Percentiles rank a stretch among this genome's conserved stretches.
These are phyloP conservation scores for Steccherinum ochraceum DNA, from an alignment of 768 basidiomycete genomes.

Conservation along the genomic window DNA sequence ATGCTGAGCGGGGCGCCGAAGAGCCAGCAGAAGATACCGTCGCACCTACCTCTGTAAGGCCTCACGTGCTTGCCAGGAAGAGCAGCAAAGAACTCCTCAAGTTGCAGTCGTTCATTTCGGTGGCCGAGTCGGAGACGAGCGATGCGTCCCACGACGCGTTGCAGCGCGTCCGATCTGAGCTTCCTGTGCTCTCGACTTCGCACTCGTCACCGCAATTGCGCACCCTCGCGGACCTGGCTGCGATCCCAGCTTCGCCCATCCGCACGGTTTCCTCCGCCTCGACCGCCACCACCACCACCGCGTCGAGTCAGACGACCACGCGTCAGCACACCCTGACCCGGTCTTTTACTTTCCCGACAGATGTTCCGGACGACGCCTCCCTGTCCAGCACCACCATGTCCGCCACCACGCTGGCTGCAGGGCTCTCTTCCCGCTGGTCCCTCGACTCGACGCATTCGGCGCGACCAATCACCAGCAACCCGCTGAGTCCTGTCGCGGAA, in stretches of 20 bases:
- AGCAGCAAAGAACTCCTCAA: slow-evolving; percentile 2
- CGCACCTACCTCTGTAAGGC: background rate
- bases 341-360: background rate
- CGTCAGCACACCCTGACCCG: background rate
- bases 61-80: slow-evolving; percentile 4
- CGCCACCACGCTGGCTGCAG: slow-evolving; percentile 3
- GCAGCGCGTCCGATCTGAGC: slow-evolving; percentile 15
- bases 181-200: slow-evolving; percentile 17
- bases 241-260: slow-evolving; percentile 16
- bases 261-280: slow-evolving; percentile 5
- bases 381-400: background rate
- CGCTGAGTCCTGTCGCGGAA: slow-evolving; percentile 12
- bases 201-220: slow-evolving; percentile 21
- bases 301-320: background rate
- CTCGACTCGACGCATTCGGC: slow-evolving; percentile 19
- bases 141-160: background rate
- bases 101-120: background rate
- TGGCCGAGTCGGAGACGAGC: background rate
- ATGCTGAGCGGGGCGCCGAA: background rate
- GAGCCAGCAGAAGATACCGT: background rate
- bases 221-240: slow-evolving; percentile 15
- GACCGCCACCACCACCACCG: background rate
- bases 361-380: background rate
- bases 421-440: slow-evolving; percentile 22
- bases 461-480: slow-evolving; percentile 12